Percentiles rank a stretch among this genome's conserved stretches.
phyloP scores from a whole-genome alignment of 2,329 filamentous ascomycete species.

The Aschersonia sp. region DNA sequence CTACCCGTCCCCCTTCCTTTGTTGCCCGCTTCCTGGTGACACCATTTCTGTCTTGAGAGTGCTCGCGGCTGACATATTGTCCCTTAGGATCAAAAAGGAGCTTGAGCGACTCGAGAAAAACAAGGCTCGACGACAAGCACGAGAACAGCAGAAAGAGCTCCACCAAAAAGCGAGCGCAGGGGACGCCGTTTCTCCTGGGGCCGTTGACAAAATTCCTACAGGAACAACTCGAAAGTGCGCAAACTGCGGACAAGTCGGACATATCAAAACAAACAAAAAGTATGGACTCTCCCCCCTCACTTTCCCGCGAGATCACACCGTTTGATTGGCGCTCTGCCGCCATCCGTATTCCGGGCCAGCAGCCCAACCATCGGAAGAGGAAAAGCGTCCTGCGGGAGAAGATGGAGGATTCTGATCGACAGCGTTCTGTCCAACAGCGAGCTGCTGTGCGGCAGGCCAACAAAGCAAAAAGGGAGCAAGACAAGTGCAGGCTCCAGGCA shows the following conservation, averaged over 20 bases:
- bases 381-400: slow-evolving; percentile 7
- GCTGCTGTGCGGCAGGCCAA: slow-evolving; percentile 1
- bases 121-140: slow-evolving; percentile 75
- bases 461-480: slow-evolving; percentile 2
- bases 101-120: slow-evolving; percentile 78
- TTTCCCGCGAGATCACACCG: slow-evolving; percentile 10
- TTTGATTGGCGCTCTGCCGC: slow-evolving; percentile 20
- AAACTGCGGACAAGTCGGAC: slow-evolving; percentile 90
- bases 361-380: slow-evolving; percentile 4
- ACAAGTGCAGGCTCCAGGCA: background rate
- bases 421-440: slow-evolving; percentile 5
- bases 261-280: slow-evolving; percentile 99
- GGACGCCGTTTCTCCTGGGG: slow-evolving; percentile 36
- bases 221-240: slow-evolving; percentile 86
- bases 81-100: slow-evolving; percentile 38
- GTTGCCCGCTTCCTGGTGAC: no score
- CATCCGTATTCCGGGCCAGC: slow-evolving; percentile 3
- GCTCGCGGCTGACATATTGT: background rate
- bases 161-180: slow-evolving; percentile 29
- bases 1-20: background rate
- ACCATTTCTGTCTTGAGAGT: background rate
- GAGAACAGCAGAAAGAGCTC: slow-evolving; percentile 74
- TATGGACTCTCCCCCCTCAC: slow-evolving; percentile 29
- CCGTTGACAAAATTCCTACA: slow-evolving; percentile 35
- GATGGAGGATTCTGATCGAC: slow-evolving; percentile 11